These are phyloP conservation scores for Cyclanthera cordifolia DNA, from an alignment of 306 rosid species.

Conservation along the genomic window DNA sequence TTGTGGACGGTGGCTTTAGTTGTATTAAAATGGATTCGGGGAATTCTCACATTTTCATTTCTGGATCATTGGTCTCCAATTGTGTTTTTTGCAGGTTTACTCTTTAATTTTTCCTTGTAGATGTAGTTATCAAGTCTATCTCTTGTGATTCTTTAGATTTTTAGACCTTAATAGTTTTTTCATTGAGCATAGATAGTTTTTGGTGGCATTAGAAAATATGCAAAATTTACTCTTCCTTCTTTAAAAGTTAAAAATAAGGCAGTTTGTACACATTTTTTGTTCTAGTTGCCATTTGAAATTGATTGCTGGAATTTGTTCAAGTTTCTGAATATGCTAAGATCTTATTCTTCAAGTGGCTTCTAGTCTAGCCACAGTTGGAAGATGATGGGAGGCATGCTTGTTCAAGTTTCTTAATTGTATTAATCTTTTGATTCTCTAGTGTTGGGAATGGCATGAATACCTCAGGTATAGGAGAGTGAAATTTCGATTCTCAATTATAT, in stretches of 20 bases:
- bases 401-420: too few relatives aligned
- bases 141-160: background rate
- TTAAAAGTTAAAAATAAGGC: background rate
- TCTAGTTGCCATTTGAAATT: background rate
- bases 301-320: background rate
- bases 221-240: background rate
- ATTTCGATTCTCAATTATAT: too few relatives aligned
- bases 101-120: conserved; percentile 20
- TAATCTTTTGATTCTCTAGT: too few relatives aligned
- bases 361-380: background rate
- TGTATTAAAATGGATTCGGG: conserved; percentile 32
- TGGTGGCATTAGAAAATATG: background rate
- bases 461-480: too few relatives aligned
- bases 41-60: conserved; percentile 29
- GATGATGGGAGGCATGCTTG: background rate
- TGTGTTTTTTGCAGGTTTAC: conserved; percentile 29
- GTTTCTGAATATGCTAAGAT: background rate
- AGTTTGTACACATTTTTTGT: background rate
- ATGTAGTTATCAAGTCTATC: conserved; percentile 16
- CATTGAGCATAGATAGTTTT: background rate
- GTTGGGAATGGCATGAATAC: too few relatives aligned
- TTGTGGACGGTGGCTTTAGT: conserved; percentile 30
- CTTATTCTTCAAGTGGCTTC: background rate
- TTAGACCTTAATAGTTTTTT: background rate
- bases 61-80: conserved; percentile 32